Conservation (phyloP, 345 rosid genomes). For the Eucalyptus cladocalyx region DNA sequence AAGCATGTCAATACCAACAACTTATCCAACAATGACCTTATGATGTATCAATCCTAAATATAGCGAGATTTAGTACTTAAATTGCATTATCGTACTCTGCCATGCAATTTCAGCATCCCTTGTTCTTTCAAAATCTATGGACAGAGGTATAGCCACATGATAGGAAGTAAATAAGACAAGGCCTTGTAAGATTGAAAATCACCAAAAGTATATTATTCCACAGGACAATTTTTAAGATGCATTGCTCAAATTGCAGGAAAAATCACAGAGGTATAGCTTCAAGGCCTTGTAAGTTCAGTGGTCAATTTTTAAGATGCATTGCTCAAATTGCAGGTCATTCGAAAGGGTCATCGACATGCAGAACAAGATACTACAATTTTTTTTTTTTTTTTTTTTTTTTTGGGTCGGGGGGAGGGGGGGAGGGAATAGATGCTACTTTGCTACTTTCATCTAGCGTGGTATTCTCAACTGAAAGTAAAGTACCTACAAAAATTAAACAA, state of each 20-base stretch:
- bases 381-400: not conserved
- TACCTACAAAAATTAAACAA: not conserved
- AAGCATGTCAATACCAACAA: not conserved
- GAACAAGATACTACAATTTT: not conserved
- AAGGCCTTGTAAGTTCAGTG: too few relatives aligned
- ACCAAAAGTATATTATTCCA: not conserved
- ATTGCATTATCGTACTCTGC: not conserved
- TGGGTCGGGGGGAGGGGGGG: too few relatives aligned
- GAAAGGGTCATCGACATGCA: not conserved
- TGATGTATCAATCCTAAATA: not conserved
- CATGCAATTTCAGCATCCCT: not conserved
- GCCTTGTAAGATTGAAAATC: not conserved
- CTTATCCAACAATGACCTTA: not conserved
- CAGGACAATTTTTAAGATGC: not conserved
- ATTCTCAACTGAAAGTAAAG: not conserved
- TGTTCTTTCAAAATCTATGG: not conserved
- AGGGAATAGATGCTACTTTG: not conserved
- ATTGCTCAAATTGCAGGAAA: not conserved
- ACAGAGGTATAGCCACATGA: not conserved
- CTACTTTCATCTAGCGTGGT: not conserved
- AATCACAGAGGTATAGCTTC: too few relatives aligned
- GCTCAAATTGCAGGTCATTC: too few relatives aligned
- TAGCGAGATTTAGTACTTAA: not conserved
- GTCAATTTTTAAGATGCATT: too few relatives aligned
- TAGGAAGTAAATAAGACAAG: not conserved